phyloP scores from a whole-genome alignment of 192 early-diverging fungal species.

The Coemansia sp. region DNA sequence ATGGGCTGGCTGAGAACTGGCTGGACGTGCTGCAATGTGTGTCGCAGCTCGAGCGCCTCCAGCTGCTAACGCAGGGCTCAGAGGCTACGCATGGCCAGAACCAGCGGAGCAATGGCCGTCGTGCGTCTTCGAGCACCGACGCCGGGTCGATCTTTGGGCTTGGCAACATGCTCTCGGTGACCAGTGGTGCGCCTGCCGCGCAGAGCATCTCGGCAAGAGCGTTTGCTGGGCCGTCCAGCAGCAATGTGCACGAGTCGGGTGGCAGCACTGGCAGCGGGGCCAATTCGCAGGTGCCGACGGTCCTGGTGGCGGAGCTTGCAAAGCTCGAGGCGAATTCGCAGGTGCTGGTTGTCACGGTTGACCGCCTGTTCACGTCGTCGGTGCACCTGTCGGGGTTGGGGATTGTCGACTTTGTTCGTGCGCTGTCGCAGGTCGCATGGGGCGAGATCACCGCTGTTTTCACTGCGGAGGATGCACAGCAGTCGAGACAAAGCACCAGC shows the following conservation, averaged over 20 bases:
- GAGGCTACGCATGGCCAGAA: conserved; percentile 12
- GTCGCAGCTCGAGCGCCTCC: conserved; percentile 85
- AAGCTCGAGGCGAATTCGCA: conserved; percentile 68
- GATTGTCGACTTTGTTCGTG: conserved; percentile 87
- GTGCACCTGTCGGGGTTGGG: conserved; percentile 75
- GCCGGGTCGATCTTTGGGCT: conserved; percentile 25
- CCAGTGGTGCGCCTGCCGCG: conserved; percentile 4
- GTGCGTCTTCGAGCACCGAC: conserved; percentile 13
- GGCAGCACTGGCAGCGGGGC: conserved; percentile 45
- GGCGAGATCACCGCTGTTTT: conserved; percentile 69
- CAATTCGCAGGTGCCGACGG: conserved; percentile 60
- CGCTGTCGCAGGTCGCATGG: conserved; percentile 82
- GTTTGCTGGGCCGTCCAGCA: conserved; percentile 61
- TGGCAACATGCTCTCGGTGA: conserved; percentile 20
- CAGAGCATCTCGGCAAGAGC: conserved; percentile 48
- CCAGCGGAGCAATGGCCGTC: background rate
- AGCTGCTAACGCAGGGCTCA: conserved; percentile 58
- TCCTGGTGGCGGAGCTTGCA: conserved; percentile 65
- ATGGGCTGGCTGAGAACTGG: conserved; percentile 71
- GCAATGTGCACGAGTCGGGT: conserved; percentile 3
- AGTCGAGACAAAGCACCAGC: conserved; percentile 1
- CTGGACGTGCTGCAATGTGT: conserved; percentile 80
- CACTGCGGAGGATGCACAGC: background rate
- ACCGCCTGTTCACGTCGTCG: conserved; percentile 82
- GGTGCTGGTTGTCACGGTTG: conserved; percentile 74